Base-by-base conservation (phyloP, 257 asterid genomes). In the Phtheirospermum japonicum region DNA sequence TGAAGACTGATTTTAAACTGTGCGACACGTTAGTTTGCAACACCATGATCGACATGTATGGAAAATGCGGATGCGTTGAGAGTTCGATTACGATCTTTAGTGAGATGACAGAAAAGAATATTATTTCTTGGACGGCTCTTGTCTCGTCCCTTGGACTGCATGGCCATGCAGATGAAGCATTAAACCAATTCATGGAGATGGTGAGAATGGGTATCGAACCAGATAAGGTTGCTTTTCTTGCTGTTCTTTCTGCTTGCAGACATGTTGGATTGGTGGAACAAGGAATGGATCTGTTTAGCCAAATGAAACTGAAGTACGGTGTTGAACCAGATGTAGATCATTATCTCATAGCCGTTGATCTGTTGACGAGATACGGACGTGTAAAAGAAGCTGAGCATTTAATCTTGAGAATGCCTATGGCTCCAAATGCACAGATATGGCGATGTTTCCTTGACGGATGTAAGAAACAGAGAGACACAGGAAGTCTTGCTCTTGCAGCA, bases 211-310 rank as follows among this genome's bases (percentile, higher is more conserved):
- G 89, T 0, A 42, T 86, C 16, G 42, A 20, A 75, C 96, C 93
- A 0, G 95, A 92, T 73, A 85, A 68, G 74, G 89, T 89, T 70
- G 56, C 85, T 59, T 84, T 84, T 57, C 34, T 77, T 9, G 78
- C 85, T 7, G 71, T 83, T 56, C 80, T 92, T 77, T 92, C 98
- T 50, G 95, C 97, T 46, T 92, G 93, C 69, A 81, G 97, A 30
- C 95, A 92, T 50, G 82, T 57, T 39, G 96, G 97, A 53, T 79
- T 83, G 63, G 97, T 89, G 63, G 69, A 76, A 55, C 70, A 86
- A 56, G 95, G 97, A 64, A 79, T 89, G 81, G 62, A 75, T 45
- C 50, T 86, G 72, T 89, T 88, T 61, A 51, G 56, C 56, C 63
- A 74, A 40, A 89, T 89, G 95, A 79, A 77, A 53, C 23, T 20